Conservation (phyloP, 169 alveolate species). For the Perkinsus chesapeaki region DNA sequence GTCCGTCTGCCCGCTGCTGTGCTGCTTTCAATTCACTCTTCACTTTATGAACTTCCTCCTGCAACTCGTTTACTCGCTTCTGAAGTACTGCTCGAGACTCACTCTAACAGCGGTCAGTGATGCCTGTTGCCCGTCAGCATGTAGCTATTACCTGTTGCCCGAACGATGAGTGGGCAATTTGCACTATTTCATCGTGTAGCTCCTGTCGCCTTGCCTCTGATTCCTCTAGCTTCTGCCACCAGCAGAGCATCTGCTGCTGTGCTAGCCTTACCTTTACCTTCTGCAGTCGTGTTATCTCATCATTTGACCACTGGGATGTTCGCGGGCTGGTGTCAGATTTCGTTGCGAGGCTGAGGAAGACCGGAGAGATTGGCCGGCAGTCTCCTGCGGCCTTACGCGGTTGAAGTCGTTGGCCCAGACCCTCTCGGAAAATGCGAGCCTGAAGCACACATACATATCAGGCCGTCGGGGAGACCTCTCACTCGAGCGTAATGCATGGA, state of each 20-base stretch:
- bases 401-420: background rate
- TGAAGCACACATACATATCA: background rate
- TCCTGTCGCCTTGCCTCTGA: background rate
- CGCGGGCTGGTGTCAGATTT: background rate
- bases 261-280: background rate
- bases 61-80: background rate
- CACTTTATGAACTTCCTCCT: background rate
- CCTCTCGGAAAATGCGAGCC: background rate
- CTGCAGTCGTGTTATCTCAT: background rate
- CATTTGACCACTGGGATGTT: background rate
- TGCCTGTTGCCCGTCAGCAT: background rate
- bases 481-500: background rate
- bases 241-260: background rate
- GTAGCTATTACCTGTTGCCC: background rate
- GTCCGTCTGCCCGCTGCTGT: background rate
- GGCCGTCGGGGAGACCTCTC: background rate
- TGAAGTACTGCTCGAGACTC: background rate
- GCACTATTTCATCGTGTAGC: background rate
- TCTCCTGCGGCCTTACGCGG: background rate
- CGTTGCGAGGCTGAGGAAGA: background rate
- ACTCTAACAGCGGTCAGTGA: background rate
- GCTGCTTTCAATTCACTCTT: background rate
- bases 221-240: background rate
- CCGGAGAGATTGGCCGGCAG: background rate
- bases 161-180: background rate